Percentiles rank a stretch among this genome's conserved stretches.
These are phyloP conservation scores for Gossypium thurberi DNA, from an alignment of 345 rosid species.

Conservation along the genomic window DNA sequence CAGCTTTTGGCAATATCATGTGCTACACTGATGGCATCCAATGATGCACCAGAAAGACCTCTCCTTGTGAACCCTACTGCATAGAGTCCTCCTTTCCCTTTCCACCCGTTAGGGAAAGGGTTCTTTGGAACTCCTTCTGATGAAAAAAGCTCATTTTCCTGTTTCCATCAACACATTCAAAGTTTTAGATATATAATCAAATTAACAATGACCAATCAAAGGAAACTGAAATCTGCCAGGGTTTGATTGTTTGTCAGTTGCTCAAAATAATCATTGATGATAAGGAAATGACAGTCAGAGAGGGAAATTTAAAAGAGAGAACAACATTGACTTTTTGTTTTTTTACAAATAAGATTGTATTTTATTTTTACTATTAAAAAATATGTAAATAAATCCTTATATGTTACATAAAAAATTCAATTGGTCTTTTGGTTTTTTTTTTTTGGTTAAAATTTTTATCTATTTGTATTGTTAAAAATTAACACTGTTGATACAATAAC, in stretches of 20 bases:
- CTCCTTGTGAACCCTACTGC: slow-evolving; percentile 90
- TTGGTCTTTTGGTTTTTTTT: too few species aligned
- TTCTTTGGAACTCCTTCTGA: slow-evolving; percentile 64
- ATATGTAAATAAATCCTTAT: too few species aligned
- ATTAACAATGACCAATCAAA: neutral
- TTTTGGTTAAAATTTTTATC: too few species aligned
- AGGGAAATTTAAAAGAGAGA: neutral
- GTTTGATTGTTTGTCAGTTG: too few species aligned
- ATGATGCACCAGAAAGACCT: slow-evolving; percentile 78
- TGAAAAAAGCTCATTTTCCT: slow-evolving; percentile 77
- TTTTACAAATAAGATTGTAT: fast-evolving
- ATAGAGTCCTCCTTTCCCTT: slow-evolving; percentile 70
- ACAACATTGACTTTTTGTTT: neutral
- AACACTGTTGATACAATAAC: too few species aligned
- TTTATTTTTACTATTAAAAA: too few species aligned
- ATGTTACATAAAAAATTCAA: too few species aligned
- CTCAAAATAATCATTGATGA: slow-evolving; percentile 10
- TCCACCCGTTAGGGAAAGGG: slow-evolving; percentile 85
- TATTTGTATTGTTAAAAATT: too few species aligned
- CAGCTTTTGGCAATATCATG: slow-evolving; percentile 62
- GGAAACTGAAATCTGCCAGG: neutral
- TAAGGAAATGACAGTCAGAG: neutral
- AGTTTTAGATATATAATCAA: neutral
- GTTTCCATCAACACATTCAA: slow-evolving; percentile 7
- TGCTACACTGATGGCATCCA: slow-evolving; percentile 62